Base-by-base conservation (phyloP, 2,329 filamentous ascomycete species). In the Xylaria sp. region DNA sequence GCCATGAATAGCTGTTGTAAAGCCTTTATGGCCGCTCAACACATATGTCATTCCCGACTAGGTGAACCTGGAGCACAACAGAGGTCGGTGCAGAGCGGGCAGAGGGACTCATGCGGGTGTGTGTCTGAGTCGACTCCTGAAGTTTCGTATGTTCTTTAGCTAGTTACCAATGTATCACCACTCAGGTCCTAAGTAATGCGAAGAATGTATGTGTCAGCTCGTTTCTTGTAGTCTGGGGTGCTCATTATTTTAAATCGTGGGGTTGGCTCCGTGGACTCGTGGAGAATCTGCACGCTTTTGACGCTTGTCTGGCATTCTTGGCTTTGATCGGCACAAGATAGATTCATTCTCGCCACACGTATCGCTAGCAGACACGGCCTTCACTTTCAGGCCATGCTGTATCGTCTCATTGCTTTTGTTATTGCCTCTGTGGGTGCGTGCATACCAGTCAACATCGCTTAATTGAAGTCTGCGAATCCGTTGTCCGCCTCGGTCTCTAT, bases 401-500 rank as follows among this genome's bases (percentile, higher is more conserved):
- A 27, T 21, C 47, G 41, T 10, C 10, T 47, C 13, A 43, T 46
- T 53, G 40, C 35, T 38, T 55, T 35, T 63, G 13, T 54, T 62
- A 33, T 62, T 67, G 53, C 49, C 58, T 67, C 65, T 19, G 21
- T 63, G 70, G 70, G 71, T 66, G 62, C 55, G 69, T 62, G 68
- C 81, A 81, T 94, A 97, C 95, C 95, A 99, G 77, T 99, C 94
- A 76, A 99, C 92, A 78, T 99, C 95, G 77, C 92, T 97, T 62
- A 98, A 85, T 75, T 98, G 94, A 63, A 99, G 82, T 78, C 96
- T 96, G 72, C 95, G 87, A 60, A 91, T 88, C 66, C 93, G 90
- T 76, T 97, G 93, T 62, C 90, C 88, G 72, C 85, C 86, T 57
- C 90, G 88, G 68, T 89, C 90, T 68, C 84, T 84, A 71, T 77